These are phyloP conservation scores for Phenoliferia sp. DNA, from an alignment of 1,284 basidiomycete genomes.

Conservation along the genomic window DNA sequence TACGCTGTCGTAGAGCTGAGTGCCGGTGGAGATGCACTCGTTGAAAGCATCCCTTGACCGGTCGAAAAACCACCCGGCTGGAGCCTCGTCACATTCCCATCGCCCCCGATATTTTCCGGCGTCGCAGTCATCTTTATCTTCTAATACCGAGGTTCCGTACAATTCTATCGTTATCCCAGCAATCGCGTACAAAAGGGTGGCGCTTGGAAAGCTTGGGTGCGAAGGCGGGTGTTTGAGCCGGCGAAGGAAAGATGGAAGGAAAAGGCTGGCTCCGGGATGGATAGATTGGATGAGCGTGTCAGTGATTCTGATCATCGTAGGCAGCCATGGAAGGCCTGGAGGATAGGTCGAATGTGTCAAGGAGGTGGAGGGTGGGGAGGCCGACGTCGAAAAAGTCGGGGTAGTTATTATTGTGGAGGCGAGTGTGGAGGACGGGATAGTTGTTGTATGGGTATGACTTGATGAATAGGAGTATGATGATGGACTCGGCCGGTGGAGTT, in stretches of 20 bases:
- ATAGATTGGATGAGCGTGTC: neutral
- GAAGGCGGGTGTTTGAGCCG: neutral
- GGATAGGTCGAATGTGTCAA: neutral
- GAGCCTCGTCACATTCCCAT: neutral
- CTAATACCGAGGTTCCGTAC: neutral
- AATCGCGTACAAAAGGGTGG: neutral
- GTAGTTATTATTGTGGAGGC: neutral
- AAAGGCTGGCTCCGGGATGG: neutral
- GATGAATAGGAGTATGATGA: no score
- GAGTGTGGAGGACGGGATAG: neutral
- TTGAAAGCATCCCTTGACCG: neutral
- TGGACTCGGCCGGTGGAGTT: no score
- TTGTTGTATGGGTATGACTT: no score
- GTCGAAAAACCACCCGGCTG: neutral
- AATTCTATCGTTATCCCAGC: neutral
- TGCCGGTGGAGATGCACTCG: neutral
- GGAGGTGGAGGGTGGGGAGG: neutral
- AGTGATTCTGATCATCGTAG: neutral
- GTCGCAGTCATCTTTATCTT: neutral
- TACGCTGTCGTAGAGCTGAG: neutral
- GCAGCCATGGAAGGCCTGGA: neutral
- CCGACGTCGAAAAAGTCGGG: neutral
- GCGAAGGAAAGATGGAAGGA: neutral
- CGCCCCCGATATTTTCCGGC: neutral
- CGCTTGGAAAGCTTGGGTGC: neutral